These are phyloP conservation scores for Backusella morwellensis DNA, from an alignment of 192 early-diverging fungal species.

Conservation along the genomic window DNA sequence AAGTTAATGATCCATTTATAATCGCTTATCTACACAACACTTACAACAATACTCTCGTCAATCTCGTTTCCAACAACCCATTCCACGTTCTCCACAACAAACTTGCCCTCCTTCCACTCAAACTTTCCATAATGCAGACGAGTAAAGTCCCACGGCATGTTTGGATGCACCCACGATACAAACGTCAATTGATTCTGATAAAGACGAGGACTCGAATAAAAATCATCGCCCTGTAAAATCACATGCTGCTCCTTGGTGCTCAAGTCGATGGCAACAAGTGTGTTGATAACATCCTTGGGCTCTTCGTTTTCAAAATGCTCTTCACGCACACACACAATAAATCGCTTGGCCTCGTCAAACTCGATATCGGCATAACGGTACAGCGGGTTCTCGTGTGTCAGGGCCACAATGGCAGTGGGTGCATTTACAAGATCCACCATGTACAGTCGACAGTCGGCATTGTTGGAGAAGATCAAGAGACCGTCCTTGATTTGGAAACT, in stretches of 20 bases:
- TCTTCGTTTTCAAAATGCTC: constrained; percentile 61
- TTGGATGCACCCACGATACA: constrained; percentile 69
- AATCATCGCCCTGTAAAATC: constrained; percentile 58
- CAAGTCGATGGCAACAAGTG: constrained; percentile 56
- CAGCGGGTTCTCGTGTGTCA: constrained; percentile 42
- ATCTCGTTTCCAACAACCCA: constrained; percentile 41
- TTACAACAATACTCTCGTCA: constrained; percentile 38
- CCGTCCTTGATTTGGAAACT: constrained; percentile 54
- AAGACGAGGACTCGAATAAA: constrained; percentile 65
- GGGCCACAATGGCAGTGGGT: constrained; percentile 25
- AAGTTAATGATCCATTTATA: neutral
- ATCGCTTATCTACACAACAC: neutral
- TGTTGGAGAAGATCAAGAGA: constrained; percentile 63
- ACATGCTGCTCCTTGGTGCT: constrained; percentile 35
- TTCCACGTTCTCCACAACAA: neutral
- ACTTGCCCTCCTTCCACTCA: neutral
- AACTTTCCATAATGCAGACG: constrained; percentile 49
- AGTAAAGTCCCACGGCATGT: constrained; percentile 81
- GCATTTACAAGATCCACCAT: constrained; percentile 35
- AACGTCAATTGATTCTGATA: constrained; percentile 53
- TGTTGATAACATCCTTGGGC: constrained; percentile 53
- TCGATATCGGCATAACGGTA: constrained; percentile 65
- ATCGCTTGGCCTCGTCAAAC: constrained; percentile 53
- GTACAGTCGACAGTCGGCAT: constrained; percentile 55
- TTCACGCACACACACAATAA: constrained; percentile 66